Percentiles rank a stretch among this genome's conserved stretches.
Evolutionary conservation across 73 alveolate genomes (phyloP).

Genomic region (Symbiodinium natans): DNA sequence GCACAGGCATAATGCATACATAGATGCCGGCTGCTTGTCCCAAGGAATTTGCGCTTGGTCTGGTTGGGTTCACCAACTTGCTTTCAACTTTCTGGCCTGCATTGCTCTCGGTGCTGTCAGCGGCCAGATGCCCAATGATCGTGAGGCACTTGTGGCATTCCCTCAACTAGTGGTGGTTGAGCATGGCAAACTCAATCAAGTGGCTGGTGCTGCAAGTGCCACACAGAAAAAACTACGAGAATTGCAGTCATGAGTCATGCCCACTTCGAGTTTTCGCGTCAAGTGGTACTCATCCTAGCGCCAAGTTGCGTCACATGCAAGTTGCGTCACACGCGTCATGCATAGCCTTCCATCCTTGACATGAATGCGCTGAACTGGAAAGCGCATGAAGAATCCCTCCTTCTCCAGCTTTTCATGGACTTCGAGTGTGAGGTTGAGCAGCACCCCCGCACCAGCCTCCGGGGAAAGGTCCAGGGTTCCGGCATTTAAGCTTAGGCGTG

Average conservation of each 20-base stretch:
- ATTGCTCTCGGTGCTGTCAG: constrained; percentile 11
- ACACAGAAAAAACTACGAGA: not conserved
- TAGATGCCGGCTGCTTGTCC: not conserved
- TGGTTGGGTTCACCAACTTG: too few species aligned
- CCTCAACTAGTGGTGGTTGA: not conserved
- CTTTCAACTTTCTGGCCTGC: not conserved
- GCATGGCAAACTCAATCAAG: not conserved
- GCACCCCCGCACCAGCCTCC: constrained; percentile 66
- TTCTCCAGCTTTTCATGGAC: constrained; percentile 32
- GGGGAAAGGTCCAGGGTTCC: too few species aligned
- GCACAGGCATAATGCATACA: not conserved
- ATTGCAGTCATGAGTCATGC: not conserved
- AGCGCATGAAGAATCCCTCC: not conserved
- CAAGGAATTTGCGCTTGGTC: too few species aligned
- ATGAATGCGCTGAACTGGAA: too few species aligned
- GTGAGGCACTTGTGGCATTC: constrained; percentile 67
- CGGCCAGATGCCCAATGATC: constrained; percentile 68
- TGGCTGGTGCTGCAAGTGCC: not conserved
- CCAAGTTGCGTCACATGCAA: not conserved
- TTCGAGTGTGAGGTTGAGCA: constrained; percentile 47
- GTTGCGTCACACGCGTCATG: not conserved
- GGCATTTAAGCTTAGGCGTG: not conserved
- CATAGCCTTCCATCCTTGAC: too few species aligned
- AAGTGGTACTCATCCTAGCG: constrained; percentile 44
- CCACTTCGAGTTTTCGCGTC: constrained; percentile 72